Conservation (phyloP, 1,284 basidiomycete species). For the Cryptococcus sp. region DNA sequence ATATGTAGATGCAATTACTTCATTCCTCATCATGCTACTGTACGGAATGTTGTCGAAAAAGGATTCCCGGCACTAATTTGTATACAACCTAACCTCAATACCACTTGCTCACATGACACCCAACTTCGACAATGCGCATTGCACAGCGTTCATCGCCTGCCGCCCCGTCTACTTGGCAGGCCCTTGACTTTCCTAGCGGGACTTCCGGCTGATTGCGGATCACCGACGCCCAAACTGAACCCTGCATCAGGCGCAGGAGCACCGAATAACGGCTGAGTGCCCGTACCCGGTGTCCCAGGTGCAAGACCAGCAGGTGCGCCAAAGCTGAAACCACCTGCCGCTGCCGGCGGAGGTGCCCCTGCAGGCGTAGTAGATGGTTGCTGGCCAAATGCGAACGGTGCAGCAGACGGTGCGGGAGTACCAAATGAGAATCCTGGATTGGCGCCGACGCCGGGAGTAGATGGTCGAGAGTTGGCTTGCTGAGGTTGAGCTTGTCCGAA, state of each 20-base stretch:
- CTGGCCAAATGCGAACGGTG: not conserved
- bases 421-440: not conserved
- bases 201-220: slow-evolving; percentile 14
- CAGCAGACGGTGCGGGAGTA: not conserved
- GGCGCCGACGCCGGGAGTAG: not conserved
- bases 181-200: slow-evolving; percentile 22
- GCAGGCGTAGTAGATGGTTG: not conserved
- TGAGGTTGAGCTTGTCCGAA: not conserved
- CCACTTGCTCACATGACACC: no score
- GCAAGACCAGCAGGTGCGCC: slow-evolving; percentile 8
- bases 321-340: not conserved
- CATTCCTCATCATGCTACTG: no score
- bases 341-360: slow-evolving; percentile 5
- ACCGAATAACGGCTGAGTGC: slow-evolving; percentile 1
- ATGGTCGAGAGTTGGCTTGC: not conserved
- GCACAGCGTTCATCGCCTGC: slow-evolving; percentile 11
- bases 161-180: slow-evolving; percentile 16
- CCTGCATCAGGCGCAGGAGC: slow-evolving; percentile 11
- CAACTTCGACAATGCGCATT: no score
- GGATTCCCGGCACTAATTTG: no score
- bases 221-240: slow-evolving; percentile 21
- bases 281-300: slow-evolving; percentile 13
- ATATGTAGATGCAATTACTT: no score
- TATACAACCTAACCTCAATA: not conserved
- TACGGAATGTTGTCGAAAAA: no score